These are phyloP conservation scores for Echinosophora koreensis DNA, from an alignment of 306 rosid genomes.

Conservation along the genomic window DNA sequence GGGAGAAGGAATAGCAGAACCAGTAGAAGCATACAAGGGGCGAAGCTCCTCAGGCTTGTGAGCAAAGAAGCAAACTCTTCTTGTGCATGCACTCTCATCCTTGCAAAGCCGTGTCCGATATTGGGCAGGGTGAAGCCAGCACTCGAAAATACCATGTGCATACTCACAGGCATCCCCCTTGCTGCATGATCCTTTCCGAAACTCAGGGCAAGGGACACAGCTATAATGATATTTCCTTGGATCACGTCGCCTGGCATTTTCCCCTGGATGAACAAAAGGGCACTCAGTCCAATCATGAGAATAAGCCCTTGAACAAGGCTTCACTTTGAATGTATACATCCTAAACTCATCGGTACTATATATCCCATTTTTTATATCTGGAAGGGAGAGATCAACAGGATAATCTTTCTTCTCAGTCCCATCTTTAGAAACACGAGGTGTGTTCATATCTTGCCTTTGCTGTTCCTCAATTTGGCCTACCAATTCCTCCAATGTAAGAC, in stretches of 20 bases:
- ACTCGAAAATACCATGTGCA: constrained; percentile 94
- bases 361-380: constrained; percentile 85
- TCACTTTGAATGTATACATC: constrained; percentile 90
- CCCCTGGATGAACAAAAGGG: constrained; percentile 94
- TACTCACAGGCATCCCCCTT: constrained; percentile 87
- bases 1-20: constrained; percentile 87
- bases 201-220: constrained; percentile 92
- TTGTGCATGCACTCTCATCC: constrained; percentile 76
- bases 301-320: constrained; percentile 94
- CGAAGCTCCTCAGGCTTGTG: constrained; percentile 88
- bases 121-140: constrained; percentile 98
- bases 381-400: constrained; percentile 83
- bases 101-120: constrained; percentile 92
- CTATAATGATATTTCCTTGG: constrained; percentile 82
- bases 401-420: constrained; percentile 76
- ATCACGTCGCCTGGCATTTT: constrained; percentile 91
- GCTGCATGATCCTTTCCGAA: constrained; percentile 78
- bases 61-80: constrained; percentile 93
- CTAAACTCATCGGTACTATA: constrained; percentile 89
- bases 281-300: constrained; percentile 98
- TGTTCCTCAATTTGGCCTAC: constrained; percentile 51
- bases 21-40: constrained; percentile 87
- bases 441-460: constrained; percentile 51
- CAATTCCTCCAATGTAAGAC: constrained; percentile 43
- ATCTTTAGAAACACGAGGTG: constrained; percentile 56